phyloP scores from a whole-genome alignment of 2,329 filamentous ascomycete genomes.

The Trichocomaceae sp. region DNA sequence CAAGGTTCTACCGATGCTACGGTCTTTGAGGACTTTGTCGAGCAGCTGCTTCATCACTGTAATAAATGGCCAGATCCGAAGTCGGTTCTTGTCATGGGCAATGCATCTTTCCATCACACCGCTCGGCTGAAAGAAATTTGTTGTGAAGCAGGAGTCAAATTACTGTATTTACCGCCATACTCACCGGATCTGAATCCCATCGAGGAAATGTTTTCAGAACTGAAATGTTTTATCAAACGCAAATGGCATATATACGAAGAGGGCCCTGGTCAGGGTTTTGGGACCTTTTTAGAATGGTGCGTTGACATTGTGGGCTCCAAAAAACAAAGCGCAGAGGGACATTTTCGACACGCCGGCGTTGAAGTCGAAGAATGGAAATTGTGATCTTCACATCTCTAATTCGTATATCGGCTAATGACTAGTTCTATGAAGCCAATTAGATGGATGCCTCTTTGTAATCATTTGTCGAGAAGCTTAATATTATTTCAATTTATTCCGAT shows the following conservation, averaged over 20 bases:
- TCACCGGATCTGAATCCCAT: conserved; percentile 30
- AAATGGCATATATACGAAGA: conserved; percentile 19
- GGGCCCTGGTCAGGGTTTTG: conserved; percentile 15
- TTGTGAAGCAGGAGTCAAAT: background rate
- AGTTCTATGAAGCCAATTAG: too few species aligned
- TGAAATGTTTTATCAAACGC: conserved; percentile 29
- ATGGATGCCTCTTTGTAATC: too few species aligned
- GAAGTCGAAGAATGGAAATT: background rate
- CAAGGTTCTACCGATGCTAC: conserved; percentile 24
- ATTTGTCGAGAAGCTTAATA: too few species aligned
- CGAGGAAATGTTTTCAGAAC: conserved; percentile 27
- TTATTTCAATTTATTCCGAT: too few species aligned
- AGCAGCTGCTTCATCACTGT: conserved; percentile 21
- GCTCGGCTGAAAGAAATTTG: background rate
- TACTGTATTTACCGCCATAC: conserved; percentile 24
- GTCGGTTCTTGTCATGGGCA: conserved; percentile 11
- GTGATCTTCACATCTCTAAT: too few species aligned
- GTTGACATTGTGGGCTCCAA: conserved; percentile 21
- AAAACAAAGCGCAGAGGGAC: conserved; percentile 20
- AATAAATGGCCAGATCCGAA: conserved; percentile 20
- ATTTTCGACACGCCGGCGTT: conserved; percentile 23
- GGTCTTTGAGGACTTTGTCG: conserved; percentile 28
- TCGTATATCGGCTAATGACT: too few species aligned
- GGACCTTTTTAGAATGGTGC: conserved; percentile 22
- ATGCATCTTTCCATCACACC: conserved; percentile 10